A percentile compares a stretch with the other conserved stretches of the same genome.
Evolutionary conservation across 2,329 filamentous ascomycete species (phyloP).

Genomic region (Blumeriella jaapii): DNA sequence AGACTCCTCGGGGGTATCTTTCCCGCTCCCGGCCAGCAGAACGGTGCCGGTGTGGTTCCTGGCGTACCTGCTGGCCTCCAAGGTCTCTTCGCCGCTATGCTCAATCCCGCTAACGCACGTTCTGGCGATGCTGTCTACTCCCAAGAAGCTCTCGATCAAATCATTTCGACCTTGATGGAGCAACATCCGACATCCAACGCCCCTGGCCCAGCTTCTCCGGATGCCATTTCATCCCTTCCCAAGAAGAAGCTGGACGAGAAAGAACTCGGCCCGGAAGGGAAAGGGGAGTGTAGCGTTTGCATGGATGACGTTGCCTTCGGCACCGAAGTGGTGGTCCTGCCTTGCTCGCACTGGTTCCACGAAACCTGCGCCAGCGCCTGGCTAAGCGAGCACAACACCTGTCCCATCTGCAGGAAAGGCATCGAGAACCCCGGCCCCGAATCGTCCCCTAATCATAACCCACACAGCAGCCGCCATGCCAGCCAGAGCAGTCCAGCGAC

Average conservation of each 20-base stretch:
- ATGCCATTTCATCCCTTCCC: slow-evolving; percentile 62
- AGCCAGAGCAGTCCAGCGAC: slow-evolving; percentile 9
- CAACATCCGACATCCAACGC: slow-evolving; percentile 65
- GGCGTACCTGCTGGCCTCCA: slow-evolving; percentile 34
- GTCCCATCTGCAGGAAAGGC: slow-evolving; percentile 61
- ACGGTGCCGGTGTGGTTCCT: too few relatives aligned
- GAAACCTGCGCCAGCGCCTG: slow-evolving; percentile 70
- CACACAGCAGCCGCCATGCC: slow-evolving; percentile 8
- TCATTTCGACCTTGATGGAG: slow-evolving; percentile 83
- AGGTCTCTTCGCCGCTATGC: slow-evolving; percentile 40
- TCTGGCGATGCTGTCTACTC: slow-evolving; percentile 79
- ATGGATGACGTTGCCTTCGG: slow-evolving; percentile 72
- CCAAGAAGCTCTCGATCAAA: slow-evolving; percentile 80
- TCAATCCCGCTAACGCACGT: slow-evolving; percentile 40
- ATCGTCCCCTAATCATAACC: slow-evolving; percentile 6
- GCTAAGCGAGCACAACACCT: slow-evolving; percentile 86
- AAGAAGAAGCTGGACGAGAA: slow-evolving; percentile 58
- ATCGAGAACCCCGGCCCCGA: slow-evolving; percentile 19
- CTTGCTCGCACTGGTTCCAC: slow-evolving; percentile 93
- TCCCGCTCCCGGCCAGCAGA: slow-evolving; percentile 17
- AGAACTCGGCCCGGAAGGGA: slow-evolving; percentile 52
- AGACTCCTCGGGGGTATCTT: slow-evolving; percentile 19
- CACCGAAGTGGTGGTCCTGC: slow-evolving; percentile 64
- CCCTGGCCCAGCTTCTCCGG: slow-evolving; percentile 66
- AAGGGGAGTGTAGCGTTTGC: slow-evolving; percentile 87